phyloP scores from a whole-genome alignment of 176 grass and related monocot genomes.

The Carex littledalei region DNA sequence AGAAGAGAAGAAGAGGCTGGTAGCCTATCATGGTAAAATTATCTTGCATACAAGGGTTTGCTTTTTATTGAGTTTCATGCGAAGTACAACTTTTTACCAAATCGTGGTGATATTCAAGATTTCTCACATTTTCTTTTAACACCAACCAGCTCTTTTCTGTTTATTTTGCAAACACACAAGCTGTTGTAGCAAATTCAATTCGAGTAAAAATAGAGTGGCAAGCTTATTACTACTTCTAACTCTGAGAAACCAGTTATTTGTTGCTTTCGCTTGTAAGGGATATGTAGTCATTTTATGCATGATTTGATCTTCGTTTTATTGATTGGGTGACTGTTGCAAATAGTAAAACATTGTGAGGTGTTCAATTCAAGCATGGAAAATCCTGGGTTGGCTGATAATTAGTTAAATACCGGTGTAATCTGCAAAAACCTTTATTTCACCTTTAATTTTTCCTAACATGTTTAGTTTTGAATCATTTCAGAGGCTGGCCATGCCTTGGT shows the following conservation, averaged over 20 bases:
- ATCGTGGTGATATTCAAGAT: background rate
- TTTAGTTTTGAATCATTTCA: slow-evolving; percentile 12
- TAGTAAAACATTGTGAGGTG: background rate
- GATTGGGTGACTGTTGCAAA: background rate
- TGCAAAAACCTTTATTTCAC: background rate
- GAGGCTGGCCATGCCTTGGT: slow-evolving; percentile 97
- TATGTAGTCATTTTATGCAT: background rate
- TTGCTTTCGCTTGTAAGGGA: background rate
- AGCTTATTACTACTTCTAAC: slow-evolving; percentile 17
- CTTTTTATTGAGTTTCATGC: background rate
- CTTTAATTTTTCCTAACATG: background rate
- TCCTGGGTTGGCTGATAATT: background rate
- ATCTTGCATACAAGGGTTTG: background rate
- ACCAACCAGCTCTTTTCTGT: background rate
- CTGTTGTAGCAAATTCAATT: background rate
- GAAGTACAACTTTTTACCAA: background rate
- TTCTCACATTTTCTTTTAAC: background rate
- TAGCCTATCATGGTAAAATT: slow-evolving; percentile 85
- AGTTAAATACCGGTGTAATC: background rate
- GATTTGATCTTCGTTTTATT: background rate
- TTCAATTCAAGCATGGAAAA: background rate
- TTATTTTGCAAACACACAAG: background rate
- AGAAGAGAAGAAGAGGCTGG: slow-evolving; percentile 87
- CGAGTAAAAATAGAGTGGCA: background rate
- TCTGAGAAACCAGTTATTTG: background rate